These are phyloP conservation scores for Lumnitzera racemosa DNA, from an alignment of 345 rosid species.

Conservation along the genomic window DNA sequence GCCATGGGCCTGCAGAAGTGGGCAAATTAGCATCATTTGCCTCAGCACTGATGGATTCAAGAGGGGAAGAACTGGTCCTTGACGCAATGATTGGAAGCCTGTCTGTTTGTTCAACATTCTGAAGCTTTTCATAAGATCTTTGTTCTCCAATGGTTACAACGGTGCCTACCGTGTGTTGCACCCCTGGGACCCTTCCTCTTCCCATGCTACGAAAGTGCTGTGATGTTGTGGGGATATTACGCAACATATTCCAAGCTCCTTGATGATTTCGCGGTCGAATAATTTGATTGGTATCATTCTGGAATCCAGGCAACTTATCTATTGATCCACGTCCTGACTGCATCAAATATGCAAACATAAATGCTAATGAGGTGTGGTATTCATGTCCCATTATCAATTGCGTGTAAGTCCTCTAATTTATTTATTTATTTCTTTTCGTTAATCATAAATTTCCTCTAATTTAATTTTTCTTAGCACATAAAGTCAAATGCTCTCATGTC, in stretches of 20 bases:
- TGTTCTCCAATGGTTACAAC: conserved; percentile 29
- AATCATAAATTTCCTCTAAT: no score
- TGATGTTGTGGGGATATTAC: conserved; percentile 33
- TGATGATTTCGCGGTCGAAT: conserved; percentile 26
- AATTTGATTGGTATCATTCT: conserved; percentile 21
- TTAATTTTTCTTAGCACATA: no score
- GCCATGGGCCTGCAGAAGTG: conserved; percentile 40
- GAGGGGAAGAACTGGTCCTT: conserved; percentile 37
- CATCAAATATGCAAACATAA: conserved; percentile 13
- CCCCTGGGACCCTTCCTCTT: conserved; percentile 33
- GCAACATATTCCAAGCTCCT: conserved; percentile 41
- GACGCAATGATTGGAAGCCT: conserved; percentile 21
- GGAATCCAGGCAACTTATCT: conserved; percentile 22
- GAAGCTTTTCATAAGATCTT: conserved; percentile 17
- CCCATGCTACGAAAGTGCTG: conserved; percentile 28
- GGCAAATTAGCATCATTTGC: conserved; percentile 19
- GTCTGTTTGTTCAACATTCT: conserved; percentile 33
- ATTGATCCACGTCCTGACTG: conserved; percentile 39
- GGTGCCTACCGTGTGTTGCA: conserved; percentile 37
- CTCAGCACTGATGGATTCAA: conserved; percentile 29
- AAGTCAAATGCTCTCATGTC: no score
- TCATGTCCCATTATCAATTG: no score
- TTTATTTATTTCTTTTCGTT: no score
- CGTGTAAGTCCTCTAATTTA: no score
- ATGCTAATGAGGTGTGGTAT: background rate